Evolutionary conservation across 257 asterid genomes (phyloP).

Genomic region (Ilex asprella): DNA sequence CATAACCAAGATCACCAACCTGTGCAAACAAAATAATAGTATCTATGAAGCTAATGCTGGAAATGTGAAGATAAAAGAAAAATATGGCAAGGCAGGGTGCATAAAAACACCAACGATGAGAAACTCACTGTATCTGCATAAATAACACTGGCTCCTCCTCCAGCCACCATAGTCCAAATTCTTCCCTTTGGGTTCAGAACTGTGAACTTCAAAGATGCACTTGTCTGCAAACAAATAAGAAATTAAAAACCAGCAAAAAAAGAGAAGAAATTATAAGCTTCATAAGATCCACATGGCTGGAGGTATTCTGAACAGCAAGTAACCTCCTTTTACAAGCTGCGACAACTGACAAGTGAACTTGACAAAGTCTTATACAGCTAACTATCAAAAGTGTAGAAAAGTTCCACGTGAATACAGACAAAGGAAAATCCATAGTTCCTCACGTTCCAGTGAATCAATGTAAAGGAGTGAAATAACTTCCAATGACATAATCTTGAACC

Average conservation of each 20-base stretch:
- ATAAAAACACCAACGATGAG: slow-evolving; percentile 11
- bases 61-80: neutral
- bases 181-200: slow-evolving; percentile 93
- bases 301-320: no score
- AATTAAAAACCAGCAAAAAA: neutral
- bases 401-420: no score
- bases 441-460: no score
- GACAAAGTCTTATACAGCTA: no score
- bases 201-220: slow-evolving; percentile 96
- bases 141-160: slow-evolving; percentile 98
- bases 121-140: slow-evolving; percentile 78
- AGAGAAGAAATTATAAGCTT: no score
- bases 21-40: slow-evolving; percentile 10
- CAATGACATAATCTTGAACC: no score
- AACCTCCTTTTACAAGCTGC: no score
- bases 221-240: slow-evolving; percentile 50
- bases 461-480: no score
- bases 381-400: no score
- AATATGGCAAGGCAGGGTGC: neutral
- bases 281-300: no score
- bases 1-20: slow-evolving; percentile 97
- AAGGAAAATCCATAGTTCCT: no score
- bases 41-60: slow-evolving; percentile 4
- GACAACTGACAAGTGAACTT: no score
- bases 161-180: slow-evolving; percentile 99